Conservation (phyloP, 805 yeast genomes). For the Cyberlindnera xishuangbannaensis region DNA sequence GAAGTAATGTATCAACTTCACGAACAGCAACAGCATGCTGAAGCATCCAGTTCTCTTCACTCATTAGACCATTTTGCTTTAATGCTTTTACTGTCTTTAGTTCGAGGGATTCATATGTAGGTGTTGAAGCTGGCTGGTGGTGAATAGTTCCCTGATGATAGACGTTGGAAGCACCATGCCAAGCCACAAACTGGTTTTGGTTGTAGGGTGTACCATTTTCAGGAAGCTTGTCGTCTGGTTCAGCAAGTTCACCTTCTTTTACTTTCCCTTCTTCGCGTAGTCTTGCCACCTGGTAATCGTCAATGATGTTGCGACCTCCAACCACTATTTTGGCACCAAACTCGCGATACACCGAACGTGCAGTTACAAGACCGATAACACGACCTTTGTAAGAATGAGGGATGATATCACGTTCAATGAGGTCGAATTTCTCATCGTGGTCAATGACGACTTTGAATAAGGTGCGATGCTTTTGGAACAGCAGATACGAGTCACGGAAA, state of each 20-base stretch:
- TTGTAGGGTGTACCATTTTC: conserved; percentile 38
- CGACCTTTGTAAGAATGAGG: conserved; percentile 91
- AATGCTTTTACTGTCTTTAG: conserved; percentile 21
- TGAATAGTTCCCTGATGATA: conserved; percentile 27
- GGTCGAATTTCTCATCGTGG: conserved; percentile 74
- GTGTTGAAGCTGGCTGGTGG: conserved; percentile 6
- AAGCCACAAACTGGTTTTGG: conserved; percentile 46
- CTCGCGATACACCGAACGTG: conserved; percentile 82
- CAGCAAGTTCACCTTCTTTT: conserved; percentile 66
- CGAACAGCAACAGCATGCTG: conserved; percentile 79
- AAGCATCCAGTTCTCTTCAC: conserved; percentile 76
- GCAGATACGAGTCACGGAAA: conserved; percentile 82
- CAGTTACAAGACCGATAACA: conserved; percentile 84
- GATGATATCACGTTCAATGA: conserved; percentile 73
- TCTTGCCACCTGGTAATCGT: conserved; percentile 78
- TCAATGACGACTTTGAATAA: conserved; percentile 68
- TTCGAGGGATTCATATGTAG: conserved; percentile 19
- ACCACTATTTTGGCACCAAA: conserved; percentile 83
- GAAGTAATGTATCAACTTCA: conserved; percentile 59
- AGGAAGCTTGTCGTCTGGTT: conserved; percentile 49
- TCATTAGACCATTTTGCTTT: conserved; percentile 24
- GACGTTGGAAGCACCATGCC: conserved; percentile 42
- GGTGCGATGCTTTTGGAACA: conserved; percentile 80
- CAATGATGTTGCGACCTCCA: conserved; percentile 74
- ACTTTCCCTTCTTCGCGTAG: conserved; percentile 45